Percentiles rank a stretch among this genome's conserved stretches.
These are phyloP conservation scores for Heterobasidion irregulare DNA, from an alignment of 1,284 basidiomycete genomes.

Conservation along the genomic window DNA sequence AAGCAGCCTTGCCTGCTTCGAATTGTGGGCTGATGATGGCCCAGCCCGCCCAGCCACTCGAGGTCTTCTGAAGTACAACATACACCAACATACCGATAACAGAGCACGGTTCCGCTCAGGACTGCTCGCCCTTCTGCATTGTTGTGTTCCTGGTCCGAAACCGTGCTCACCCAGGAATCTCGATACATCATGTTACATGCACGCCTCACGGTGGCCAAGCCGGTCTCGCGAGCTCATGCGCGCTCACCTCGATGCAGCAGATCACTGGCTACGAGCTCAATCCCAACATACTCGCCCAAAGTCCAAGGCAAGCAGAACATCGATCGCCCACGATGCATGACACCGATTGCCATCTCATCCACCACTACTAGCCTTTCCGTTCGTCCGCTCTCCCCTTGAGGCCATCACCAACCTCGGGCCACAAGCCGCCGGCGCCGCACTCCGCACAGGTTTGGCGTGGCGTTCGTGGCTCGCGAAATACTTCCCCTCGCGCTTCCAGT, in stretches of 20 bases:
- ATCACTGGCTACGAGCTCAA: neutral
- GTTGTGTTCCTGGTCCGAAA: no score
- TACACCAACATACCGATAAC: no score
- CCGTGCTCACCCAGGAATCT: no score
- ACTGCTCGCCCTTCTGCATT: no score
- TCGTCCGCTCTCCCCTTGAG: neutral
- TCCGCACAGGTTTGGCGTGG: neutral
- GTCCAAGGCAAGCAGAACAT: neutral
- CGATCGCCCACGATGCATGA: neutral
- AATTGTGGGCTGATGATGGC: no score
- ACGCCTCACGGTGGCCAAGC: neutral
- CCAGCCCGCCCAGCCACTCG: no score
- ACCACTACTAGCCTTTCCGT: neutral
- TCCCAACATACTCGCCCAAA: neutral
- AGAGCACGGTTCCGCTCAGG: no score
- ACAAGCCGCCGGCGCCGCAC: neutral
- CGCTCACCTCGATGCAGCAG: neutral
- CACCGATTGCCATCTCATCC: neutral
- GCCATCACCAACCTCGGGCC: neutral
- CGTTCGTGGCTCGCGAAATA: neutral
- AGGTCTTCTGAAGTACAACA: no score
- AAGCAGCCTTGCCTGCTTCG: no score
- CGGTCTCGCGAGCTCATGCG: neutral
- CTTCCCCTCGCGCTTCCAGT: slow-evolving; percentile 18
- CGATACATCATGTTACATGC: no score